Conservation (phyloP, 2,329 filamentous ascomycete species). For the Aspergillus glaucus region DNA sequence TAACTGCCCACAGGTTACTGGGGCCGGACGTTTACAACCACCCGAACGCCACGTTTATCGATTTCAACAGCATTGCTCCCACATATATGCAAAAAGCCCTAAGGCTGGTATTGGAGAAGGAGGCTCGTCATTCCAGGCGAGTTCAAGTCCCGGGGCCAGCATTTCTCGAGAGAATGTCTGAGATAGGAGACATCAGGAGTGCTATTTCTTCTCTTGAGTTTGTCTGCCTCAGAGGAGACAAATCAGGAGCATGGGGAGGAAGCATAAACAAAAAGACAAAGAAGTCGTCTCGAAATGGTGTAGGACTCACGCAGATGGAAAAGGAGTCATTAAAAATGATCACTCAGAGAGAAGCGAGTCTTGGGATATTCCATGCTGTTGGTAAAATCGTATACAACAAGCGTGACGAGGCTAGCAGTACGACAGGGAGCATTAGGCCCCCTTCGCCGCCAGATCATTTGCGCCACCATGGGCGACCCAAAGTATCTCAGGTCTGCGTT, state of each 20-base stretch:
- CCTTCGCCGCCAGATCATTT: conserved; percentile 58
- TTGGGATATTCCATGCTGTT: conserved; percentile 93
- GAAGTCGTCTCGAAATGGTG: conserved; percentile 45
- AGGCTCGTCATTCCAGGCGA: conserved; percentile 70
- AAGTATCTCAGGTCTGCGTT: conserved; percentile 59
- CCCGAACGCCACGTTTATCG: conserved; percentile 69
- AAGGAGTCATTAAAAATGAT: conserved; percentile 72
- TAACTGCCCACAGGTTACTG: conserved; percentile 83
- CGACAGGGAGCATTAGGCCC: conserved; percentile 31
- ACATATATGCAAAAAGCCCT: conserved; percentile 81
- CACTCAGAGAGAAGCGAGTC: conserved; percentile 77
- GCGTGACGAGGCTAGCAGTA: conserved; percentile 51
- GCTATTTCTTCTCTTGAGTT: conserved; percentile 92
- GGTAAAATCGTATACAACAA: conserved; percentile 98
- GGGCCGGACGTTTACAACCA: conserved; percentile 81
- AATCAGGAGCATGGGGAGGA: conserved; percentile 67
- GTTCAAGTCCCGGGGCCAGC: conserved; percentile 68
- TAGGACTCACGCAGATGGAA: conserved; percentile 65
- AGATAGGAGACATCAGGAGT: conserved; percentile 85
- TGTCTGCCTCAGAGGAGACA: conserved; percentile 74
- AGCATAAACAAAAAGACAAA: conserved; percentile 65
- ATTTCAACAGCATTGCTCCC: conserved; percentile 88
- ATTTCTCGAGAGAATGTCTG: conserved; percentile 72
- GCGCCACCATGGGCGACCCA: conserved; percentile 52
- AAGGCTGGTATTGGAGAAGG: conserved; percentile 74